Base-by-base conservation (phyloP, 2,329 filamentous ascomycete species). In the Lachnellula subtilissima region DNA sequence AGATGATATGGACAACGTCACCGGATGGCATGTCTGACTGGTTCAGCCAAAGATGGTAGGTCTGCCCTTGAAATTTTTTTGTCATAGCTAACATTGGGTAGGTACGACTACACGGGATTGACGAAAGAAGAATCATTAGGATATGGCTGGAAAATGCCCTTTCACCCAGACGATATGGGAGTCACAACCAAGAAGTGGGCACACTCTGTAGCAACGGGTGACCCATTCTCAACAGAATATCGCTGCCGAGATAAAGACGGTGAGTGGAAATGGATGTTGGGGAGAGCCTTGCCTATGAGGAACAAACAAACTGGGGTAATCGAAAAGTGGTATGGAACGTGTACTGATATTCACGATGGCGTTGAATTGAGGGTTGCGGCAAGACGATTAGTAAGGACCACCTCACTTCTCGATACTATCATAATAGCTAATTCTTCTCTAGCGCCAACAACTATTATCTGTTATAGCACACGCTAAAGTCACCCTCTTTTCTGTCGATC, bases 281-380 rank as follows among this genome's bases (percentile, higher is more conserved):
- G 85, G 11, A 79, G 87, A 45, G 89, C 88, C 1, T 70, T 88
- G 14, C 87, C 89, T 0, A 77, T 91, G 64, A 78, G 78, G 40
- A 83, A 89, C 57, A 80, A 79, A 59, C 79, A 85, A 46, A 82
- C 81, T 0, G 87, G 86, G 2, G 74, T 79, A 48, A 89, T 92
- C 49, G 77, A 89, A 56, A 90, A 88, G 67, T 92, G 88, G 88
- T 90, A 89, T 64, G 89, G 87, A 15, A 91, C 87, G 1, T 91
- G 86, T 65, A 91, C 88, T 12, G 88, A 93, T 61, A 87, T 91
- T 17, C 85, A 92, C 65, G 87, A 91, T 59, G 78, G 84, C 45
- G 85, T 91, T 3, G 78, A 88, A 65, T 81, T 86, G 14, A 84
- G 87, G 57, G 77, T 87, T 58, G 79, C 79, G 49, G 86, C 86